These are phyloP conservation scores for Glycine tomentella DNA, from an alignment of 306 rosid genomes.

Conservation along the genomic window DNA sequence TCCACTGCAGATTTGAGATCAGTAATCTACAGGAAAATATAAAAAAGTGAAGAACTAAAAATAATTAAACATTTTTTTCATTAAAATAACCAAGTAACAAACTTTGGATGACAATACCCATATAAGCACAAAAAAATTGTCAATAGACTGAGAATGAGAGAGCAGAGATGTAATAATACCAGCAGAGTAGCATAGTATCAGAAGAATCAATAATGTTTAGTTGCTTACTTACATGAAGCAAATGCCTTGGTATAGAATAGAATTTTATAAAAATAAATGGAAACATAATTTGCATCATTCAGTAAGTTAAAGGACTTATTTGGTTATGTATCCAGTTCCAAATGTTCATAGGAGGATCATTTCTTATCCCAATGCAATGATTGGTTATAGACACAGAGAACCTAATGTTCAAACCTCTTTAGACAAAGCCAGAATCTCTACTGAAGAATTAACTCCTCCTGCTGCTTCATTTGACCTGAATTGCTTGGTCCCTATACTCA, in stretches of 20 bases:
- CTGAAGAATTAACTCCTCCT: conserved; percentile 57
- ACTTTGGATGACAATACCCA: conserved; percentile 28
- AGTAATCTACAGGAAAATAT: conserved; percentile 57
- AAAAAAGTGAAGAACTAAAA: conserved; percentile 24
- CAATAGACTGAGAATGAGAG: not conserved
- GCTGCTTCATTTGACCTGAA: conserved; percentile 57
- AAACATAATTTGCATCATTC: conserved; percentile 20
- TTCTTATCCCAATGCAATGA: conserved; percentile 9
- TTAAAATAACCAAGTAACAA: conserved; percentile 4
- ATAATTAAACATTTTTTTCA: not conserved
- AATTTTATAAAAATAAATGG: conserved; percentile 15
- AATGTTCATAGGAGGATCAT: not conserved
- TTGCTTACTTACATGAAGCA: not conserved
- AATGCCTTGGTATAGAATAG: not conserved
- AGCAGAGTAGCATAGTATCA: not conserved
- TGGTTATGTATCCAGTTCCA: conserved; percentile 11
- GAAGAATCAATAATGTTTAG: conserved; percentile 15
- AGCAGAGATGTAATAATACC: conserved; percentile 3
- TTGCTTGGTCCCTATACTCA: conserved; percentile 65
- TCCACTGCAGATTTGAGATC: conserved; percentile 80
- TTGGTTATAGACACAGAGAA: conserved; percentile 22
- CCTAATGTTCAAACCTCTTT: conserved; percentile 64
- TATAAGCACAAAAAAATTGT: conserved; percentile 13
- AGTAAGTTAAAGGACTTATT: not conserved
- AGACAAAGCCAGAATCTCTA: conserved; percentile 71